phyloP scores from a whole-genome alignment of 1,139 yeast species.

The Saccharomyces hybrid region DNA sequence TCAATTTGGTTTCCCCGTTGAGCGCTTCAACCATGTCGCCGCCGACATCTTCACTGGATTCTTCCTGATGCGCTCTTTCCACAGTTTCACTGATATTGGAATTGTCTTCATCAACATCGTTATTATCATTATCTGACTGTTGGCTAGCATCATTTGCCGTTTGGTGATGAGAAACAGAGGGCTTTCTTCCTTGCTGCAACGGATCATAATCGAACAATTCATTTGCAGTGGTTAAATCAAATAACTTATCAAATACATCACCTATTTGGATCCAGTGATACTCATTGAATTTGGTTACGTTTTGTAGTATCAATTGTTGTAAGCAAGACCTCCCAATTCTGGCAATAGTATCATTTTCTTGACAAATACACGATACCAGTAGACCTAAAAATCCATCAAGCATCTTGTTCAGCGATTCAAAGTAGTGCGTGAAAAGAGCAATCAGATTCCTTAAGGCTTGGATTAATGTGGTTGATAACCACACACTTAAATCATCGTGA shows the following conservation, averaged over 20 bases:
- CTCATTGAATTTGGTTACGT: slow-evolving; percentile 52
- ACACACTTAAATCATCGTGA: slow-evolving; percentile 82
- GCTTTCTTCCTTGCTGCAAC: slow-evolving; percentile 34
- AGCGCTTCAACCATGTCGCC: slow-evolving; percentile 17
- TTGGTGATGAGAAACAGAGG: slow-evolving; percentile 6
- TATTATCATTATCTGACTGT: slow-evolving; percentile 1
- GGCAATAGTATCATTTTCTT: slow-evolving; percentile 94
- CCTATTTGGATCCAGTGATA: slow-evolving; percentile 74
- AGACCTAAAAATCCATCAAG: slow-evolving; percentile 72
- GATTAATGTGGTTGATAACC: slow-evolving; percentile 93
- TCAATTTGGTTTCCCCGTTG: slow-evolving; percentile 5
- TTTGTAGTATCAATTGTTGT: slow-evolving; percentile 67
- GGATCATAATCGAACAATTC: slow-evolving; percentile 77
- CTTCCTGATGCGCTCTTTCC: slow-evolving; percentile 29
- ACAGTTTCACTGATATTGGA: slow-evolving; percentile 19
- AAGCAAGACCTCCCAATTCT: slow-evolving; percentile 88
- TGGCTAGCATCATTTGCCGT: background rate
- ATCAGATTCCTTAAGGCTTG: slow-evolving; percentile 91
- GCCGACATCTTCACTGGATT: slow-evolving; percentile 32
- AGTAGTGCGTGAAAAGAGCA: slow-evolving; percentile 72
- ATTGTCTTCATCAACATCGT: slow-evolving; percentile 2
- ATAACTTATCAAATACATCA: slow-evolving; percentile 56
- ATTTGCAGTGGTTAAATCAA: slow-evolving; percentile 75
- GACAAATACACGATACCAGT: slow-evolving; percentile 83
- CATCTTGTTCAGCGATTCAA: slow-evolving; percentile 62